Conservation (phyloP, 495 filamentous ascomycete genomes). For the Trichoderma parareesei region DNA sequence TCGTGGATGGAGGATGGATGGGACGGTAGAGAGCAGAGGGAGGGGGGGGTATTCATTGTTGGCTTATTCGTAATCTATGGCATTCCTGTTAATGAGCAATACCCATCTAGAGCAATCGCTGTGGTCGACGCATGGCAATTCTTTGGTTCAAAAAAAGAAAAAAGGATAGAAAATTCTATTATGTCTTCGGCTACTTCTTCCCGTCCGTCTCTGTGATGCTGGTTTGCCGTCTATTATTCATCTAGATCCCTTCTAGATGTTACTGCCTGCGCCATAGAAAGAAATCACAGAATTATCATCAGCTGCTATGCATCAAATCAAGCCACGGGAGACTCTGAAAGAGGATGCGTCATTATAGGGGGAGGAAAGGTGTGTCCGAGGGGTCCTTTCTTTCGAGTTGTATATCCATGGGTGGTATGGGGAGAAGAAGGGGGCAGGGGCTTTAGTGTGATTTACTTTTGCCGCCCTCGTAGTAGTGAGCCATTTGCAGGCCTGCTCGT, state of each 20-base stretch:
- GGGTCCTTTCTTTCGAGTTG: not conserved
- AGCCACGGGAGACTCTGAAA: not conserved
- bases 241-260: slow-evolving; percentile 5
- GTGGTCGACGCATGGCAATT: too few species aligned
- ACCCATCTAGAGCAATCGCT: too few species aligned
- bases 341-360: not conserved
- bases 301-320: slow-evolving; percentile 1
- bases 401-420: not conserved
- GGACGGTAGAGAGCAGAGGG: slow-evolving; percentile 44
- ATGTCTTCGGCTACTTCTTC: not conserved
- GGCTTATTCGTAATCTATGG: too few species aligned
- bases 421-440: not conserved
- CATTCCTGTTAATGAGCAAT: too few species aligned
- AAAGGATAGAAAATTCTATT: not conserved
- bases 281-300: not conserved
- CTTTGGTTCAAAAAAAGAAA: not conserved
- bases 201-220: not conserved
- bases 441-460: slow-evolving; percentile 35
- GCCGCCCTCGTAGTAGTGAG: slow-evolving; percentile 70
- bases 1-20: slow-evolving; percentile 95
- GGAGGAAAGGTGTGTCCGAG: not conserved
- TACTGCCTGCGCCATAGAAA: slow-evolving; percentile 7
- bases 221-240: not conserved
- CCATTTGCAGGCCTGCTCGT: slow-evolving; percentile 92
- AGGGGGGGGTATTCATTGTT: too few species aligned